Evolutionary conservation across 1,284 basidiomycete species (phyloP).

Genomic region (Cutaneotrichosporon curvatum): DNA sequence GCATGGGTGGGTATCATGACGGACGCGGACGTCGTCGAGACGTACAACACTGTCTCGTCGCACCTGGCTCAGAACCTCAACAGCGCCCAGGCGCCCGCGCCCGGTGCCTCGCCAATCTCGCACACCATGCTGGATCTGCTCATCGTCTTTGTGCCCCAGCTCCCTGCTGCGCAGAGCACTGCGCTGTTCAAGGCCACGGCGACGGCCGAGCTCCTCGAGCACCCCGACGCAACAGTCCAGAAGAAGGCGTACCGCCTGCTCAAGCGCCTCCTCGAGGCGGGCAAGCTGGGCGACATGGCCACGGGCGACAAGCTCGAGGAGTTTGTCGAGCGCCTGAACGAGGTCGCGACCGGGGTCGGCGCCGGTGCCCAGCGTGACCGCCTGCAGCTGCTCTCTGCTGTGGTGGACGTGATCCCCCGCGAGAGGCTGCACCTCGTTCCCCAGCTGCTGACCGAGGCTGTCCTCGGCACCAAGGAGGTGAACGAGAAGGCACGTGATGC

Average conservation of each 20-base stretch:
- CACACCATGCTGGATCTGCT: constrained; percentile 86
- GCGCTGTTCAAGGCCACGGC: constrained; percentile 56
- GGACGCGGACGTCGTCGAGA: constrained; percentile 67
- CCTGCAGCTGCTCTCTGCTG: constrained; percentile 63
- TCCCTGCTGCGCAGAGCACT: constrained; percentile 57
- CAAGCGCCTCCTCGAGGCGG: constrained; percentile 60
- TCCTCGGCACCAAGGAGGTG: constrained; percentile 96
- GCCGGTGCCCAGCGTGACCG: constrained; percentile 90
- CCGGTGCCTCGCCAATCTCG: constrained; percentile 51
- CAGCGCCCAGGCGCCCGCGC: constrained; percentile 35
- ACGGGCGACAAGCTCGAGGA: constrained; percentile 52
- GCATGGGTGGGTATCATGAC: constrained; percentile 79
- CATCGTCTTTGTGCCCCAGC: constrained; percentile 70
- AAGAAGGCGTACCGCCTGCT: constrained; percentile 92
- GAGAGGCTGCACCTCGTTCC: constrained; percentile 77
- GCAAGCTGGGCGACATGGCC: constrained; percentile 50
- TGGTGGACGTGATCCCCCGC: constrained; percentile 66
- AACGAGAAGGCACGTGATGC: constrained; percentile 84
- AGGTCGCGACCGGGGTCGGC: constrained; percentile 57
- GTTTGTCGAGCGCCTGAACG: constrained; percentile 56
- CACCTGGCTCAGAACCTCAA: constrained; percentile 68
- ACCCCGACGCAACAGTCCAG: constrained; percentile 79
- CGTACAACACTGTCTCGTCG: constrained; percentile 69
- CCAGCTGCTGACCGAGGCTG: constrained; percentile 85
- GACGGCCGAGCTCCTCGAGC: constrained; percentile 46